Conservation (phyloP, 208 protist genomes). For the Trypanosomatidae sp. region DNA sequence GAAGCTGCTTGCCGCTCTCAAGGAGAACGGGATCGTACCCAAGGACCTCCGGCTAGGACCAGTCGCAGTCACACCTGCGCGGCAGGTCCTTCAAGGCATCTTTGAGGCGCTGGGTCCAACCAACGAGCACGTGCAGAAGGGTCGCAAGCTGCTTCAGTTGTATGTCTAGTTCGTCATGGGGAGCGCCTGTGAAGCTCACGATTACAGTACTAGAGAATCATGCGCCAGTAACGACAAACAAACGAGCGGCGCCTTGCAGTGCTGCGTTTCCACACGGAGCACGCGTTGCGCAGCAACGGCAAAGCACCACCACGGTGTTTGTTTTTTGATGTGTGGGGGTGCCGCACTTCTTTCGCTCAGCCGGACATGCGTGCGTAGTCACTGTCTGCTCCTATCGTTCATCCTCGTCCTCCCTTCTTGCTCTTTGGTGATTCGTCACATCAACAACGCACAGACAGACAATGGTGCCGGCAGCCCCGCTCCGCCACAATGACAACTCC, state of each 20-base stretch:
- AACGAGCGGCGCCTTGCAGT: not conserved
- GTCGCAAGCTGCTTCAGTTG: conserved; percentile 65
- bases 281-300: not conserved
- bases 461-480: not conserved
- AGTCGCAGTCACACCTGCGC: conserved; percentile 57
- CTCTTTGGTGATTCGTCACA: not conserved
- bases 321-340: not conserved
- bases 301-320: not conserved
- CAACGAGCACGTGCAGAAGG: conserved; percentile 68
- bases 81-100: conserved; percentile 56
- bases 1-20: conserved; percentile 72
- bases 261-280: not conserved
- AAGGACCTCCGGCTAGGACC: conserved; percentile 54
- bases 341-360: not conserved
- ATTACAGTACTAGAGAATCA: not conserved
- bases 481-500: not conserved
- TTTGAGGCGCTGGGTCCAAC: conserved; percentile 74
- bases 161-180: conserved; percentile 37
- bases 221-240: not conserved
- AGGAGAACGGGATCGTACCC: conserved; percentile 54
- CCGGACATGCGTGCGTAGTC: too few relatives aligned
- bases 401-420: not conserved
- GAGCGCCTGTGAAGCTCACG: not conserved
- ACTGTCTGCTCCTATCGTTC: not conserved
- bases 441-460: not conserved